Percentiles rank a stretch among this genome's conserved stretches.
These are phyloP conservation scores for Blastocystis sp. DNA, from an alignment of 352 stramenopile genomes.

Conservation along the genomic window DNA sequence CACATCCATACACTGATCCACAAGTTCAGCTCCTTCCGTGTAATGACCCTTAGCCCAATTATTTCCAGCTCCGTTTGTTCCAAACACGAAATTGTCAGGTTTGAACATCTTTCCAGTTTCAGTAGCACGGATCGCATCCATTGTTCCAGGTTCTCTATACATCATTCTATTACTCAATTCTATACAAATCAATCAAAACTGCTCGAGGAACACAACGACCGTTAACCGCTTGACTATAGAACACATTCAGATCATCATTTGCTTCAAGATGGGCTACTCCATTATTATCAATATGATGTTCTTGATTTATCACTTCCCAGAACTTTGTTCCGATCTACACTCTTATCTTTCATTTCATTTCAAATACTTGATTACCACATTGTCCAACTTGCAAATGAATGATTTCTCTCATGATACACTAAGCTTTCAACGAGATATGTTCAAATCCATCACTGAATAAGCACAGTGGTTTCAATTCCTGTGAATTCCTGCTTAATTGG, in stretches of 20 bases:
- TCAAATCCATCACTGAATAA: background rate
- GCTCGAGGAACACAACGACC: conserved; percentile 79
- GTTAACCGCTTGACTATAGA: conserved; percentile 71
- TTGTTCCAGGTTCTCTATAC: conserved; percentile 87
- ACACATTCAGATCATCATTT: conserved; percentile 68
- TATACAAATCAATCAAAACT: conserved; percentile 78
- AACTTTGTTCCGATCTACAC: too few relatives aligned
- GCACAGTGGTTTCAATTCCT: background rate
- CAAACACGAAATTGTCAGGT: too few relatives aligned
- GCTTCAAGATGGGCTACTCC: too few relatives aligned
- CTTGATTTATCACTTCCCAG: too few relatives aligned
- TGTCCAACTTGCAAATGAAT: conserved; percentile 94
- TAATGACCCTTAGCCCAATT: conserved; percentile 98
- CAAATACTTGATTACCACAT: too few relatives aligned
- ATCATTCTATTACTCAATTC: background rate
- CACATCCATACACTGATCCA: conserved; percentile 94
- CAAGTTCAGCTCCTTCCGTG: conserved; percentile 93
- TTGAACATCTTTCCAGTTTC: too few relatives aligned
- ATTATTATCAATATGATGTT: too few relatives aligned
- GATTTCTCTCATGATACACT: conserved; percentile 79
- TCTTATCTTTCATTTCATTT: too few relatives aligned
- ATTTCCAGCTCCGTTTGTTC: too few relatives aligned
- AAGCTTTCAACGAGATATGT: background rate
- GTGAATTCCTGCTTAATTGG: background rate
- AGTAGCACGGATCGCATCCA: too few relatives aligned